Base-by-base conservation (phyloP, 1,284 basidiomycete species). In the Ustilago curta region DNA sequence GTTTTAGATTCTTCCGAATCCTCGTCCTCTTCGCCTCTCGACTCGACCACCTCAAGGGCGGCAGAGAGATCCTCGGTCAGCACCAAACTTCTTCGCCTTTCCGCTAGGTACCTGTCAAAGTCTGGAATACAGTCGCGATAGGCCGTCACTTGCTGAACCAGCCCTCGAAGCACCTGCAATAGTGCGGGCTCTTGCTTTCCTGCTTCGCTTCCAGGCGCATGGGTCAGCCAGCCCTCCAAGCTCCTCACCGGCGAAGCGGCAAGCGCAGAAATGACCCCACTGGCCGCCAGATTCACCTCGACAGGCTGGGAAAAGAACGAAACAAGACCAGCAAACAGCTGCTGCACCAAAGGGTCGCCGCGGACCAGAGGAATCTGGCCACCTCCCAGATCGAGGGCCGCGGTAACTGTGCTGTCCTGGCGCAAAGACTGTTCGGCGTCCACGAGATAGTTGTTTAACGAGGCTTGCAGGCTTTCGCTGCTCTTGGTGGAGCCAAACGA, bases 61-160 rank as follows among this genome's bases (percentile, higher is more conserved):
- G 97, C 96, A 19, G 91, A 93, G 32, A 97, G 86, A 82, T 96
- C 95, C 85, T 97, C 95, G 1, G 92, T 92, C 85, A 96, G 97
- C 25, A 97, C 87, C 19, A 99, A 87, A 3, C 95, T 95, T 81
- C 92, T 91, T 39, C 96, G 88, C 29, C 96, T 90, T 85, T 98
- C 94, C 1, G 90, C 85, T 3, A 99, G 89, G 78, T 90, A 92
- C 76, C 89, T 88, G 86, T 97, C 94, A 84, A 99, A 97, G 50
- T 91, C 87, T 16, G 91, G 88, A 19, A 95, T 89, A 18, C 88
- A 85, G 55, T 89, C 88, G 18, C 93, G 90, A 84, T 94, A 95
- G 25, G 68, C 59, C 78, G 92, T 91, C 3, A 95, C 88, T 79
- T 94, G 82, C 35, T 55, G 50, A 8, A 65, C 77, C 27, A 85